Evolutionary conservation across 2,329 filamentous ascomycete genomes (phyloP).

Genomic region (Xylariomycetidae sp.): DNA sequence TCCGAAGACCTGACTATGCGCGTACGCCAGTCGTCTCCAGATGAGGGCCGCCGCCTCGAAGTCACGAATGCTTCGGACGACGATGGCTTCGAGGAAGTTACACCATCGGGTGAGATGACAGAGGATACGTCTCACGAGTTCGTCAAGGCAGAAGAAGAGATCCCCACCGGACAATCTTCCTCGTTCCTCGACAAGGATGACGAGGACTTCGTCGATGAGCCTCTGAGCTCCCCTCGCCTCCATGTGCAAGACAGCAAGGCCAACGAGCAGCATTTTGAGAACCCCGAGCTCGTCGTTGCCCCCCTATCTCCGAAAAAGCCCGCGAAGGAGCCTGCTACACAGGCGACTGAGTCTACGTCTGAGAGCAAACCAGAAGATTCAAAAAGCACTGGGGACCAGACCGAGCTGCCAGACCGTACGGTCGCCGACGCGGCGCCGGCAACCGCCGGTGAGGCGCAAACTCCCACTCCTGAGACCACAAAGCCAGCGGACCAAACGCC

Average conservation of each 20-base stretch:
- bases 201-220: constrained; percentile 73
- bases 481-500: too few species aligned
- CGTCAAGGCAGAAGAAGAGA: constrained; percentile 53
- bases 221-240: constrained; percentile 62
- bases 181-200: constrained; percentile 55
- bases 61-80: constrained; percentile 79
- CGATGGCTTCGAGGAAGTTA: constrained; percentile 91
- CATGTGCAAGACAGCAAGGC: constrained; percentile 53
- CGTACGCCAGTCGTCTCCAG: constrained; percentile 39
- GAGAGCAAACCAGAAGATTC: constrained; percentile 3
- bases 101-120: constrained; percentile 60
- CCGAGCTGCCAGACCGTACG: too few species aligned
- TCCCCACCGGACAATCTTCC: constrained; percentile 30
- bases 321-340: constrained; percentile 14
- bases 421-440: too few species aligned
- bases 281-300: constrained; percentile 49
- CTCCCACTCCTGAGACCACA: background rate
- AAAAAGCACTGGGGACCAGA: background rate
- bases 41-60: constrained; percentile 65
- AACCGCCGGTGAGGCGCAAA: background rate
- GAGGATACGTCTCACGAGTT: constrained; percentile 68
- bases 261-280: constrained; percentile 46
- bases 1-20: constrained; percentile 60
- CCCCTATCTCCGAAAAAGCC: constrained; percentile 50
- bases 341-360: constrained; percentile 12